A percentile compares a stretch with the other conserved stretches of the same genome.
phyloP scores from a whole-genome alignment of 176 grass and related monocot genomes.

The bread wheat (Triticum aestivum) region DNA sequence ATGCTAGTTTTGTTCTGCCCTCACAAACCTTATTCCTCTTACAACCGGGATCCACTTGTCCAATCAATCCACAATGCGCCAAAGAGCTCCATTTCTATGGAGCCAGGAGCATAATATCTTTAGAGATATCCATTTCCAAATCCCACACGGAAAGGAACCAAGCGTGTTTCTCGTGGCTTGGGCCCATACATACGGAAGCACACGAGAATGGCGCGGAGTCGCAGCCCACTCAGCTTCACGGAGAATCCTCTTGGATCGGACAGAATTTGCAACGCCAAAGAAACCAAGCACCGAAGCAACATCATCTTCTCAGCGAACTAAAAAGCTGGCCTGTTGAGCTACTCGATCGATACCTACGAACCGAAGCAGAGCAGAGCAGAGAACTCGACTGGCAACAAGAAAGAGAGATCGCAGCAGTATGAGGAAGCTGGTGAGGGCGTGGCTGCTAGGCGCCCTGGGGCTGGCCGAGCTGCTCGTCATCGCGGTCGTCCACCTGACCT shows the following conservation, averaged over 20 bases:
- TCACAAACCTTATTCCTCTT: too few species aligned
- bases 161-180: neutral
- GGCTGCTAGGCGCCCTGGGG: conserved; percentile 22
- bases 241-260: neutral
- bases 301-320: neutral
- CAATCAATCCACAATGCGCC: too few species aligned
- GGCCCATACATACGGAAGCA: neutral
- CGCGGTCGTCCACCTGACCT: conserved; percentile 57
- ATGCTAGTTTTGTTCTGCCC: too few species aligned
- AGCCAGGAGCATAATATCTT: too few species aligned
- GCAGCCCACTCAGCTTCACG: neutral
- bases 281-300: neutral
- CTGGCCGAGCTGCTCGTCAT: conserved; percentile 59
- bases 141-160: neutral
- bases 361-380: neutral
- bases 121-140: neutral
- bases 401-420: neutral
- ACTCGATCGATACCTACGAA: neutral
- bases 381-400: too few species aligned
- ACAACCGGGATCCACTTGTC: too few species aligned
- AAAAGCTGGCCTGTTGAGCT: neutral
- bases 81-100: too few species aligned
- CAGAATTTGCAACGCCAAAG: neutral
- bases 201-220: conserved; percentile 16
- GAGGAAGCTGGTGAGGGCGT: neutral